Evolutionary conservation across 73 alveolate genomes (phyloP).

Genomic region (Symbiodinium pilosum): DNA sequence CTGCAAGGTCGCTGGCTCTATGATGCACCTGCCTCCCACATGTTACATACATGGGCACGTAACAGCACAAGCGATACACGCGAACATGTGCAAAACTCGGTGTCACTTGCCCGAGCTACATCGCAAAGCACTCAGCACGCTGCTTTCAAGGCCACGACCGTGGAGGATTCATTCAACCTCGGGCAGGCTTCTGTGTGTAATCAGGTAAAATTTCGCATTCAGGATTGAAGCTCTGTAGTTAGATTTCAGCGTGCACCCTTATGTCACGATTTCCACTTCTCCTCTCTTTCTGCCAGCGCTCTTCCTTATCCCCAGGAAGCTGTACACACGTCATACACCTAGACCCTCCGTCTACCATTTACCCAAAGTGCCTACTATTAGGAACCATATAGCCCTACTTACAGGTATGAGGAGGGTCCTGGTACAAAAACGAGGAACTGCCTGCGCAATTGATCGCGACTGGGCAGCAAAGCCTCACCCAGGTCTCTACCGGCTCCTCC

Average conservation of each 20-base stretch:
- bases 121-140: too few relatives aligned
- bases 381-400: neutral
- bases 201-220: neutral
- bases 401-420: neutral
- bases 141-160: too few relatives aligned
- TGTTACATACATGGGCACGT: too few relatives aligned
- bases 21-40: too few relatives aligned
- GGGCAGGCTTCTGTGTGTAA: neutral
- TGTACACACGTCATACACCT: neutral
- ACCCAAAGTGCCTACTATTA: neutral
- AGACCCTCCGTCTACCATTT: neutral
- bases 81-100: too few relatives aligned
- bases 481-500: neutral
- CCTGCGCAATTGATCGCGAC: neutral
- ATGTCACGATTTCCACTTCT: too few relatives aligned
- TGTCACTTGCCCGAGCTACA: too few relatives aligned
- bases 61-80: too few relatives aligned
- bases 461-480: neutral
- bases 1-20: too few relatives aligned
- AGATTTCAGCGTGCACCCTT: neutral
- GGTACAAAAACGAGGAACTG: neutral
- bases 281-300: neutral
- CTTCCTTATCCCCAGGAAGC: neutral
- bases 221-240: neutral
- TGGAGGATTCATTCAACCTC: neutral